Percentiles rank a stretch among this genome's conserved stretches.
Conservation (phyloP, 1,284 basidiomycete species). For the Termitomyces sp. region DNA sequence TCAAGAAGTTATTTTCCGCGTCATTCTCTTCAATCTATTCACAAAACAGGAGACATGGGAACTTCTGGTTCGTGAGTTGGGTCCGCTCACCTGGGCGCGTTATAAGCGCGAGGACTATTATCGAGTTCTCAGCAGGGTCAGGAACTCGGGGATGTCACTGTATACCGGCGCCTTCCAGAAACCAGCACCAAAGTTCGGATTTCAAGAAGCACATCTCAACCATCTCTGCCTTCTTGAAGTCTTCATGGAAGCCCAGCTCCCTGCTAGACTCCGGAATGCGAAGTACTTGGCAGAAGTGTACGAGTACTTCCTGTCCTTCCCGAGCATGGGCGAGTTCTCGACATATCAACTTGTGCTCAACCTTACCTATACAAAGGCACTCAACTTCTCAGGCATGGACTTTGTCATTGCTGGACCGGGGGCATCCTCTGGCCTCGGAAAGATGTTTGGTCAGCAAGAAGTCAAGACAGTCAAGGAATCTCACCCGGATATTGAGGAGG, state of each 20-base stretch:
- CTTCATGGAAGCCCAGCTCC: slow-evolving; percentile 48
- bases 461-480: slow-evolving; percentile 24
- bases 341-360: slow-evolving; percentile 54
- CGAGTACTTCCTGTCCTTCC: slow-evolving; percentile 48
- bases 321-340: slow-evolving; percentile 57
- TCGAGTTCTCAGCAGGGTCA: slow-evolving; percentile 38
- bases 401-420: slow-evolving; percentile 60
- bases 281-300: slow-evolving; percentile 50
- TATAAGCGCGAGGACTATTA: slow-evolving; percentile 45
- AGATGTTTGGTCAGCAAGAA: slow-evolving; percentile 40
- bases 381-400: slow-evolving; percentile 55
- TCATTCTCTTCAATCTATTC: slow-evolving; percentile 57
- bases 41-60: slow-evolving; percentile 59
- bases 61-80: slow-evolving; percentile 40
- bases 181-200: slow-evolving; percentile 46
- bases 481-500: slow-evolving; percentile 36
- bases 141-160: slow-evolving; percentile 32
- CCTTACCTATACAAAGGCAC: slow-evolving; percentile 47
- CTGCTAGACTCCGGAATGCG: slow-evolving; percentile 34
- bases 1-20: slow-evolving; percentile 53
- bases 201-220: slow-evolving; percentile 41
- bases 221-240: slow-evolving; percentile 52
- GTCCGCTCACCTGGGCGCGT: slow-evolving; percentile 45
- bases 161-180: slow-evolving; percentile 67
- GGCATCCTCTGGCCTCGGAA: slow-evolving; percentile 46